phyloP scores from a whole-genome alignment of 129 eudicot species.

The Ambrosia trifida region DNA sequence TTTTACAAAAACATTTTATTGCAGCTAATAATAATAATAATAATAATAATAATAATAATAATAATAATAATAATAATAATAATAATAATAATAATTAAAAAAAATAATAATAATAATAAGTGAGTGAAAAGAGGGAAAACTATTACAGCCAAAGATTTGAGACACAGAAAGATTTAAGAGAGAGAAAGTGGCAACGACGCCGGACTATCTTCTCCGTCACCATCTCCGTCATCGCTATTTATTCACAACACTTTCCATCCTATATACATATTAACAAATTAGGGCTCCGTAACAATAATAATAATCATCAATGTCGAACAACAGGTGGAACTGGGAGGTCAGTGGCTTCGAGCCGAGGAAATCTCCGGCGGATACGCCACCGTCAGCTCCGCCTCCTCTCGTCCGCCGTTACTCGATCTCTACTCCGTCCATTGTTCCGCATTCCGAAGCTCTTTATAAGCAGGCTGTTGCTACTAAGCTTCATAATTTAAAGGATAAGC shows the following conservation, averaged over 20 bases:
- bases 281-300: conserved; percentile 47
- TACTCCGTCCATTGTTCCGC: conserved; percentile 50
- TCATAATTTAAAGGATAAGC: conserved; percentile 60
- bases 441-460: conserved; percentile 50
- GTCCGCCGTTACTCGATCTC: conserved; percentile 84
- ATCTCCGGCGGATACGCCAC: conserved; percentile 40
- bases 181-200: conserved; percentile 25
- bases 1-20: no score
- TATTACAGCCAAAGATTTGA: conserved; percentile 41
- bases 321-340: conserved; percentile 98
- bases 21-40: no score
- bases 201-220: conserved; percentile 28
- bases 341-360: conserved; percentile 84
- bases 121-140: conserved; percentile 25
- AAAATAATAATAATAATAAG: neutral
- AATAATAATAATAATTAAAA: no score
- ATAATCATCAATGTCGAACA: conserved; percentile 51
- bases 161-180: conserved; percentile 20
- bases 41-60: no score
- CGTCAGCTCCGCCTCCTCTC: conserved; percentile 42
- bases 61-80: no score
- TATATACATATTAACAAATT: conserved; percentile 3
- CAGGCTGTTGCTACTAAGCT: conserved; percentile 58
- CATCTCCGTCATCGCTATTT: conserved; percentile 8
- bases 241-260: neutral